These are phyloP conservation scores for Vinca major DNA, from an alignment of 305 asterid species.

Conservation along the genomic window DNA sequence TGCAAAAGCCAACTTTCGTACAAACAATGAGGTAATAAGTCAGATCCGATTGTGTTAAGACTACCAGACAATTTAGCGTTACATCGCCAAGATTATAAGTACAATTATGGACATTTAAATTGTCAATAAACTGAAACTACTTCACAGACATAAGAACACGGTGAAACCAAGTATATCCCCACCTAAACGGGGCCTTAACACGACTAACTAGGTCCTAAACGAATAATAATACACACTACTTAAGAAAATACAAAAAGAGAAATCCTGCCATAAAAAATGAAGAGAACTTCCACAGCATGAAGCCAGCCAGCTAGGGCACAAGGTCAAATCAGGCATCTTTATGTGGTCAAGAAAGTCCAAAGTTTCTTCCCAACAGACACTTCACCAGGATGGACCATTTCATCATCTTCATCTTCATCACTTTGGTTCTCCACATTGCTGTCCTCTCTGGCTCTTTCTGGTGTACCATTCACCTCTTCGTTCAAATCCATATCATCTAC, in stretches of 20 bases:
- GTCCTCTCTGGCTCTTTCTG: constrained; percentile 27
- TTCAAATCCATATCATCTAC: constrained; percentile 33
- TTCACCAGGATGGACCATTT: constrained; percentile 74
- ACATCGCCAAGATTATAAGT: not conserved
- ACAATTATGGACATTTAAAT: constrained; percentile 10
- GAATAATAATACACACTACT: constrained; percentile 44
- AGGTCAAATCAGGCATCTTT: constrained; percentile 11
- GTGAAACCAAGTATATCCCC: constrained; percentile 4
- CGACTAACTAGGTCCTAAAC: constrained; percentile 24
- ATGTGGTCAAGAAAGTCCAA: constrained; percentile 87
- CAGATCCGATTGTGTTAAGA: not conserved
- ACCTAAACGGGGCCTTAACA: constrained; percentile 17
- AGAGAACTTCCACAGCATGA: constrained; percentile 9
- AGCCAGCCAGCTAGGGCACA: not conserved
- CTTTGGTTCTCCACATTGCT: constrained; percentile 32
- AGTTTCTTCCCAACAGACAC: constrained; percentile 81
- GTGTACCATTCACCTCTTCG: constrained; percentile 55
- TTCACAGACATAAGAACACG: not conserved
- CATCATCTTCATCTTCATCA: constrained; percentile 44
- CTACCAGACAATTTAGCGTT: not conserved
- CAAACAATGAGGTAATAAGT: constrained; percentile 5
- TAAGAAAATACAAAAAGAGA: constrained; percentile 12
- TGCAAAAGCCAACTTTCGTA: not conserved
- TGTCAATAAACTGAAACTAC: not conserved
- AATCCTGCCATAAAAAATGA: constrained; percentile 14